Evolutionary conservation across 2,329 filamentous ascomycete genomes (phyloP), one percentile per base, ranked within the genome.

Genomic region (Bipolaris bicolor): DNA sequence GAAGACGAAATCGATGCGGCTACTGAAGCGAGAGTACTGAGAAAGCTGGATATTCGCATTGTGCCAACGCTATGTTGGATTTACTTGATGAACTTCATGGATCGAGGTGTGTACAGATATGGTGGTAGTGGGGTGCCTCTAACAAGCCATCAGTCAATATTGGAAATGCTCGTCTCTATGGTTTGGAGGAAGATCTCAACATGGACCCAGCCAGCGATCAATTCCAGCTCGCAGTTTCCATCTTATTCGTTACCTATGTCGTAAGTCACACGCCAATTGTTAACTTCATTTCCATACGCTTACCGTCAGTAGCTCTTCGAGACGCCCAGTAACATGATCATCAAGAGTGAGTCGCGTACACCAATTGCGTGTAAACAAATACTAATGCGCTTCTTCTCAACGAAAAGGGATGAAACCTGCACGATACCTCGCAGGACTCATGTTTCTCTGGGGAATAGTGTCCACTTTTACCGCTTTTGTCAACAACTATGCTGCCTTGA

Each of bases 41-140:
- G 73, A 18, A 83, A 83, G 57, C 70, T 84, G 10, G 82, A 84
- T 52, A 43, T 79, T 3, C 76, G 76, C 3, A 79, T 84, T 49
- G 77, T 80, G 4, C 82, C 82, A 0, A 79, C 85, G 52, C 82
- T 86, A 56, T 84, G 84, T 79, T 69, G 84, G 45, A 77, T 85
- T 4, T 87, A 85, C 59, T 65, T 87, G 18, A 68, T 69, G 62
- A 69, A 67, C 15, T 70, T 69, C 46, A 66, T 70, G 66, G 85
- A 87, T 68, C 78, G 84, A 52, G 80, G 80, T 77, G 63, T 48
- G 61, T 46, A 13, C 3, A 7, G 4, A 9, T 24, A 26, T 11
- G 13, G 15, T 9, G 7, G 24, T n/a, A 29, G 37, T 4, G 55
- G 11, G 9, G 10, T 18, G 5, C 26, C 7, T 36, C 52, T 58